These are phyloP conservation scores for Scedosporium boydii DNA, from an alignment of 2,329 filamentous ascomycete species.

Conservation along the genomic window DNA sequence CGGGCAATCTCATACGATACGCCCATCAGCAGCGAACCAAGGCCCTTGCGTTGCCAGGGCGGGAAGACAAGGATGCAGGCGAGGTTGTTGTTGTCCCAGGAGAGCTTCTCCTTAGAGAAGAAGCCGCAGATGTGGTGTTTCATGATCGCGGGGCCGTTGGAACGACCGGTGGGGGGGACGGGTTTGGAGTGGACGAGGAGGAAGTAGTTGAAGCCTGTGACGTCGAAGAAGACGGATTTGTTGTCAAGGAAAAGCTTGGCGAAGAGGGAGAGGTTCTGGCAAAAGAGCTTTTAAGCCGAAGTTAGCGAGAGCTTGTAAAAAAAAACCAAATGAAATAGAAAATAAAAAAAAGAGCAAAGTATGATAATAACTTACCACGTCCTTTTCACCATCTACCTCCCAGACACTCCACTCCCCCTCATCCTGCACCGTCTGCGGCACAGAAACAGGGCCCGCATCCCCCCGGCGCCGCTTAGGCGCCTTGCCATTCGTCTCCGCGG, in stretches of 20 bases:
- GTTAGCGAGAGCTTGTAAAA: slow-evolving; percentile 8
- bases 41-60: slow-evolving; percentile 84
- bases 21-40: slow-evolving; percentile 84
- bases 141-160: slow-evolving; percentile 4
- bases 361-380: slow-evolving; percentile 46
- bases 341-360: background rate
- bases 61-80: slow-evolving; percentile 95
- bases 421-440: slow-evolving; percentile 27
- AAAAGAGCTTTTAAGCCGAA: slow-evolving; percentile 55
- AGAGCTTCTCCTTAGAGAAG: slow-evolving; percentile 98
- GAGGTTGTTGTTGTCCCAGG: slow-evolving; percentile 96
- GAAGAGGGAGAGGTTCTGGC: slow-evolving; percentile 91
- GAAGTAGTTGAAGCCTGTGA: slow-evolving; percentile 90
- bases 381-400: slow-evolving; percentile 83
- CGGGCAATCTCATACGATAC: slow-evolving; percentile 87
- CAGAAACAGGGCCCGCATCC: slow-evolving; percentile 12
- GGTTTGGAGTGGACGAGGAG: slow-evolving; percentile 64
- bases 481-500: background rate
- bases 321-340: too few species aligned
- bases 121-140: slow-evolving; percentile 68
- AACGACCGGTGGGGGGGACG: slow-evolving; percentile 5
- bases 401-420: slow-evolving; percentile 77
- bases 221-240: slow-evolving; percentile 97
- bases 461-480: slow-evolving; percentile 25
- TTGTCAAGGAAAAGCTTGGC: slow-evolving; percentile 97